phyloP scores from a whole-genome alignment of 345 rosid genomes.

The Camelina hispida region DNA sequence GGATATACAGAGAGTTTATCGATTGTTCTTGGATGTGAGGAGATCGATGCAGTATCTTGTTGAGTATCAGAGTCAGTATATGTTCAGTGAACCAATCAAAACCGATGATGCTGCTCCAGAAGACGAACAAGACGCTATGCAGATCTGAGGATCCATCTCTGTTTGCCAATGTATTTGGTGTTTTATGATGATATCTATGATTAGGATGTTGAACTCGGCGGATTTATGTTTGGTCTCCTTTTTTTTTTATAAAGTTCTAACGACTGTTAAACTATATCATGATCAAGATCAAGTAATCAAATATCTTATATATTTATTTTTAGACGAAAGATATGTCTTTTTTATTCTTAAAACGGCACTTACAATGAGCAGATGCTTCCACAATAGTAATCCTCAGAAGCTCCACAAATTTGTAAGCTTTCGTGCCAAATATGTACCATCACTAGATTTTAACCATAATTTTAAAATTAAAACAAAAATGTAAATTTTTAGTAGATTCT shows the following conservation, averaged over 20 bases:
- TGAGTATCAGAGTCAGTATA: constrained; percentile 79
- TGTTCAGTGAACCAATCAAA: constrained; percentile 68
- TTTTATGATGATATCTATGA: constrained; percentile 3
- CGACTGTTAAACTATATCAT: neutral
- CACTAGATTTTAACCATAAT: no score
- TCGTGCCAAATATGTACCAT: no score
- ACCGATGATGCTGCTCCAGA: constrained; percentile 46
- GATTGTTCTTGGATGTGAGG: constrained; percentile 86
- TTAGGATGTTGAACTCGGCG: neutral
- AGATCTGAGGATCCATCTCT: constrained; percentile 30
- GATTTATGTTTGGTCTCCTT: constrained; percentile 5
- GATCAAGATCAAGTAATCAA: no score
- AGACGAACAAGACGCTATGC: constrained; percentile 59
- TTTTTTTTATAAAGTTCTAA: neutral
- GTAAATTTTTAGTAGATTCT: no score
- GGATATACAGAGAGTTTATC: constrained; percentile 77
- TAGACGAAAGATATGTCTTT: no score
- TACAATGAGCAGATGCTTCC: no score
- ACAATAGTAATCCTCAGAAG: no score
- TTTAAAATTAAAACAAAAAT: no score
- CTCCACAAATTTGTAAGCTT: no score
- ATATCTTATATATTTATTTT: no score
- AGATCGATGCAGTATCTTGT: constrained; percentile 92
- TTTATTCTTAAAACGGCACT: no score
- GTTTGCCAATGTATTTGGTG: neutral